Evolutionary conservation across 441 rosid species (phyloP).

Genomic region (Cnidoscolus chayamansa): DNA sequence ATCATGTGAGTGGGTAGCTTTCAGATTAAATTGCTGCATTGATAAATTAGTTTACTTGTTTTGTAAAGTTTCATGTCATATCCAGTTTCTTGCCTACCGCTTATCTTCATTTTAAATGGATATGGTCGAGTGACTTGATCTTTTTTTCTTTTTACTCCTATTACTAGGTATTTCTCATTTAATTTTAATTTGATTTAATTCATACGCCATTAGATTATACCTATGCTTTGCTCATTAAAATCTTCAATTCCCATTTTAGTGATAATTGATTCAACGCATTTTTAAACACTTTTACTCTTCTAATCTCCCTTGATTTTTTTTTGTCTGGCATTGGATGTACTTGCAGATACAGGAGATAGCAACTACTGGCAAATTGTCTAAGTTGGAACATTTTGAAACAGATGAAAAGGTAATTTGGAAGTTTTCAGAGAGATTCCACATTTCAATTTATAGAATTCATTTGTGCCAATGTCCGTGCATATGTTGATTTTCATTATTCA

Average conservation of each 20-base stretch:
- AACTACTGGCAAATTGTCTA: constrained; percentile 76
- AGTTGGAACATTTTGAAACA: constrained; percentile 89
- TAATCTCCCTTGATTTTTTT: constrained; percentile 6
- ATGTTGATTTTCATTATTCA: not conserved
- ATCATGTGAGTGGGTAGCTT: constrained; percentile 65
- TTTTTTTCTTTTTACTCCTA: not conserved
- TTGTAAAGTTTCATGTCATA: not conserved
- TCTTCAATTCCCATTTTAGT: not conserved
- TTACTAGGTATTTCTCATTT: not conserved
- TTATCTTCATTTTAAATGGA: not conserved
- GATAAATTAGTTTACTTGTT: constrained; percentile 8
- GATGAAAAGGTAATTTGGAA: constrained; percentile 73
- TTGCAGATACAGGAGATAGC: constrained; percentile 92
- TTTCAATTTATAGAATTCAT: not conserved
- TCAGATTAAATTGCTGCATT: constrained; percentile 12
- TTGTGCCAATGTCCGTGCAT: not conserved
- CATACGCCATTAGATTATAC: not conserved
- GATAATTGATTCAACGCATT: not conserved
- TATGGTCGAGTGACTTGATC: not conserved
- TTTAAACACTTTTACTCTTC: not conserved
- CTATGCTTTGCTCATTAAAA: not conserved
- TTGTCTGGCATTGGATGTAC: constrained; percentile 19
- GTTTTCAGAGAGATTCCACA: constrained; percentile 9
- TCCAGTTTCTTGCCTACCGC: constrained; percentile 3
- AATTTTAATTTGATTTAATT: not conserved